Evolutionary conservation across 208 protist genomes (phyloP).

Genomic region (Jaenimonas drosophilae): DNA sequence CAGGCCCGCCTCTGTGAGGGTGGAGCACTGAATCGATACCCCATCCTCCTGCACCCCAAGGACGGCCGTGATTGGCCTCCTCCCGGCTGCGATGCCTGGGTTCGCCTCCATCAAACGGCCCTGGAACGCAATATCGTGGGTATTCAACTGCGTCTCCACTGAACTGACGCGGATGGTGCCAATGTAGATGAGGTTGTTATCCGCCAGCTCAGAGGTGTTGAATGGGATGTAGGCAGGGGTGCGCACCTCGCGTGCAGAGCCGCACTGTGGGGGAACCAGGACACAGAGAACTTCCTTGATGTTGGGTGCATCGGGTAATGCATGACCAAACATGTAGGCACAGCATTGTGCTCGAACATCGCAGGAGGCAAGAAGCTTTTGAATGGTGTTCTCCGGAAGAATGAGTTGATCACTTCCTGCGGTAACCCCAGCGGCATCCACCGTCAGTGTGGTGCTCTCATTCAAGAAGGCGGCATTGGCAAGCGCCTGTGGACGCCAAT

Average conservation of each 20-base stretch:
- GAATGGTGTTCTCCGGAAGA: conserved; percentile 62
- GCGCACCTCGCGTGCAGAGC: conserved; percentile 47
- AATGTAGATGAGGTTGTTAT: conserved; percentile 68
- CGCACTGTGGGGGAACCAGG: conserved; percentile 79
- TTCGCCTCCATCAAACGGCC: conserved; percentile 60
- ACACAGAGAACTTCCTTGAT: conserved; percentile 84
- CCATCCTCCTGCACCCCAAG: conserved; percentile 58
- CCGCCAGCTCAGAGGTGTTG: conserved; percentile 35
- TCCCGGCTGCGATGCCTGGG: conserved; percentile 40
- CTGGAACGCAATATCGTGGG: conserved; percentile 75
- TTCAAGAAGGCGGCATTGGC: conserved; percentile 68
- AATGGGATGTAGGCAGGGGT: conserved; percentile 59
- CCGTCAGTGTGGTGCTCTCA: conserved; percentile 44
- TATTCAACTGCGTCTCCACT: conserved; percentile 47
- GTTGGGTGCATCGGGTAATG: conserved; percentile 68
- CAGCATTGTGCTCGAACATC: conserved; percentile 79
- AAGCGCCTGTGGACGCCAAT: conserved; percentile 77
- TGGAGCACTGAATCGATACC: conserved; percentile 64
- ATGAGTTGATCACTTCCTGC: conserved; percentile 75
- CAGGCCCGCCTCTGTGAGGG: conserved; percentile 69
- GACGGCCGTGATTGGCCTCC: conserved; percentile 19
- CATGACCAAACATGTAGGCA: conserved; percentile 81
- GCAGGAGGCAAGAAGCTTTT: conserved; percentile 65
- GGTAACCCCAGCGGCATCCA: conserved; percentile 49
- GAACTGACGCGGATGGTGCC: conserved; percentile 68